These are phyloP conservation scores for Podaxis pistillaris DNA, from an alignment of 768 basidiomycete genomes.

Conservation along the genomic window DNA sequence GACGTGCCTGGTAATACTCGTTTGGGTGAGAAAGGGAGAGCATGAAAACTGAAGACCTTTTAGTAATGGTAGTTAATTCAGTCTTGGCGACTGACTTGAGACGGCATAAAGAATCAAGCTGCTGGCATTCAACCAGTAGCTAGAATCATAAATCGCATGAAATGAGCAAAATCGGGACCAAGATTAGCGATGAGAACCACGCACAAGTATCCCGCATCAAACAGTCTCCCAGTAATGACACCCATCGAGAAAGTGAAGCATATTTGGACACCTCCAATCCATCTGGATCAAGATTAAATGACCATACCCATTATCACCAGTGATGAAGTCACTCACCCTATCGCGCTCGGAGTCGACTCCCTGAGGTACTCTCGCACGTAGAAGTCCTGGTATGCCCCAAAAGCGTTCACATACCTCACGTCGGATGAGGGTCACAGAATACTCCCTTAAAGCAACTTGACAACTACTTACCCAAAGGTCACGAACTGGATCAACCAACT, in stretches of 20 bases:
- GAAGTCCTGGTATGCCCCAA: slow-evolving; percentile 31
- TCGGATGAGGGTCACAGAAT: background rate
- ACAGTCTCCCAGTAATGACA: slow-evolving; percentile 42
- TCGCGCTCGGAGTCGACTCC: slow-evolving; percentile 23
- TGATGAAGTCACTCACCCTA: slow-evolving; percentile 21
- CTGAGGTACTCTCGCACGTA: slow-evolving; percentile 28
- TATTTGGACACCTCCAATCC: slow-evolving; percentile 54
- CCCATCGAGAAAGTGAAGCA: slow-evolving; percentile 48
- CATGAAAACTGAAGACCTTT: slow-evolving; percentile 28
- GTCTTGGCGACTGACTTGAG: slow-evolving; percentile 21
- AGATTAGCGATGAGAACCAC: slow-evolving; percentile 15
- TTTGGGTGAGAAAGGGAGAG: slow-evolving; percentile 33
- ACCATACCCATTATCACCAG: background rate
- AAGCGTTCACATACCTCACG: slow-evolving; percentile 27
- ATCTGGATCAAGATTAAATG: slow-evolving; percentile 22
- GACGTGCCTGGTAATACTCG: slow-evolving; percentile 34
- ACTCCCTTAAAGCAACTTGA: background rate
- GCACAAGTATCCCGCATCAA: slow-evolving; percentile 54
- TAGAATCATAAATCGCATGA: slow-evolving; percentile 4
- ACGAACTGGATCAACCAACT: slow-evolving; percentile 38
- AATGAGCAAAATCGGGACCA: background rate
- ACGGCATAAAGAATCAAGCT: slow-evolving; percentile 24
- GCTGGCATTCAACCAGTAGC: slow-evolving; percentile 23
- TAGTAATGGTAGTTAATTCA: background rate
- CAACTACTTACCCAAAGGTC: slow-evolving; percentile 35